Base-by-base conservation (phyloP, 1,139 yeast species). In the Candida tetrigidarum region DNA sequence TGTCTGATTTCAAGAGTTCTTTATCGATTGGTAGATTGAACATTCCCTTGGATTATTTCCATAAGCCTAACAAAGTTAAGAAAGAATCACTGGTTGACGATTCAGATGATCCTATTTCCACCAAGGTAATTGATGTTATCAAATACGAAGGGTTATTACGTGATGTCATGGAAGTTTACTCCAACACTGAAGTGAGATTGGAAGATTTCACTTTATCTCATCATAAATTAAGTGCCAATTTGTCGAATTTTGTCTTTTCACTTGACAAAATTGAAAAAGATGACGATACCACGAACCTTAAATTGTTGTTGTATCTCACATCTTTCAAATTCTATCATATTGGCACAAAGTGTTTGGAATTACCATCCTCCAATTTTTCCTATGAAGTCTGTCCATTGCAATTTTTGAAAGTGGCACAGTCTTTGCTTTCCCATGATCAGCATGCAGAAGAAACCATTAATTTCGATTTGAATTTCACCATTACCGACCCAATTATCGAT, bases 401-500 rank as follows among this genome's bases (percentile, higher is more conserved):
- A 19, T 44, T 53, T 5, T 29, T 52, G 10, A 36, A 37, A 22
- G 54, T 49, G 9, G 22, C 46, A 2, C 52, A 52, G 23, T 45
- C 44, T 1, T 46, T 50, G 22, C 42, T 52, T n/a, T 33, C 43
- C 23, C 58, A 52, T 37, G 44, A 42, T 8, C 11, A 44, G 12
- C 23, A 45, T 15, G 29, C 51, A 1, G 14, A 36, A 2, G 50
- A 50, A 11, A 28, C 42, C 5, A 55, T 58, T 43, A 59, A 61
- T 41, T 51, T 60, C 23, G 56, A 55, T 18, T 43, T 59, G 19
- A 53, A 53, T 27, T 42, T 64, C 12, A 55, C 57, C 4, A 41
- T 65, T 1, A 55, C 76, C 4, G 64, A 64, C 40, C 78, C 78
- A 3, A 58, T 59, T 1, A 46, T 74, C 30, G 69, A 69, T 47